These are phyloP conservation scores for Erigeron canadensis DNA, from an alignment of 129 eudicot genomes.

Conservation along the genomic window DNA sequence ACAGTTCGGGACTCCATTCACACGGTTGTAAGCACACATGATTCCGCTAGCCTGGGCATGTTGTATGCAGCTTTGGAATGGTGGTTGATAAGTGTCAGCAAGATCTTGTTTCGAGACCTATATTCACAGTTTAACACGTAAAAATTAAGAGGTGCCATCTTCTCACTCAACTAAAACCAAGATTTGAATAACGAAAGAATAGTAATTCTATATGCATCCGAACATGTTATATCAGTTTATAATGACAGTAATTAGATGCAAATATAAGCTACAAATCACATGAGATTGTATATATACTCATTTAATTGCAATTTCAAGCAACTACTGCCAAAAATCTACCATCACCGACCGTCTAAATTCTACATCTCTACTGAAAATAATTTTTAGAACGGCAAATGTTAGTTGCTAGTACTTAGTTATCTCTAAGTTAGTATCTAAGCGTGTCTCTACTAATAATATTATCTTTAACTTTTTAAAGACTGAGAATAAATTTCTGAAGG, in stretches of 20 bases:
- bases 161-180: background rate
- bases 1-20: slow-evolving; percentile 77
- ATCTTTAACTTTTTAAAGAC: background rate
- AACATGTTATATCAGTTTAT: background rate
- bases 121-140: background rate
- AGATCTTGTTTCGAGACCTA: slow-evolving; percentile 84
- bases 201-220: background rate
- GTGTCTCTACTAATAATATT: background rate
- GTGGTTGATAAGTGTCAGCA: slow-evolving; percentile 95
- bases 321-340: background rate
- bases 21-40: slow-evolving; percentile 93
- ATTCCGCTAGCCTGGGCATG: slow-evolving; percentile 83
- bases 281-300: background rate
- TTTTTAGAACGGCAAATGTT: no score
- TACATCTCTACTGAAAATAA: no score
- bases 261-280: background rate
- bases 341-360: slow-evolving; percentile 2
- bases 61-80: slow-evolving; percentile 76
- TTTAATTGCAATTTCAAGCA: background rate
- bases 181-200: background rate
- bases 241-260: background rate
- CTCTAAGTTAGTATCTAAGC: no score
- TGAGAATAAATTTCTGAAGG: background rate
- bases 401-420: no score
- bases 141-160: background rate